phyloP scores from a whole-genome alignment of 225 moss, liverwort and hornwort species.

The Ulota crispa region DNA sequence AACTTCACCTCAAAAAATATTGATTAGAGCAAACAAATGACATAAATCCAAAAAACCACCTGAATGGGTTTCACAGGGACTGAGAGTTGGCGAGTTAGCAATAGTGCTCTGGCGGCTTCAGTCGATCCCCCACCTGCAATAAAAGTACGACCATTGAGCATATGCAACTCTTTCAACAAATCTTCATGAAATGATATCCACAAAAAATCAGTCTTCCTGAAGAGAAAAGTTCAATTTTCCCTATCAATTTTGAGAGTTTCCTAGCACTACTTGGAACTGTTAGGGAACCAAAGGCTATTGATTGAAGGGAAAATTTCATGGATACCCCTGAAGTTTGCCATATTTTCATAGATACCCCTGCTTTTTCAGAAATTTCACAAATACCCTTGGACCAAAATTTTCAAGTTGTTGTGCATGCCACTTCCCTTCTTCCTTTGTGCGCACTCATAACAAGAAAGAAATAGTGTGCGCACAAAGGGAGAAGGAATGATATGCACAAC shows the following conservation, averaged over 20 bases:
- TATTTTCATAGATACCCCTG: too few species aligned
- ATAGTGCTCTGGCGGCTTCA: slow-evolving; percentile 62
- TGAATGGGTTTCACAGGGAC: slow-evolving; percentile 71
- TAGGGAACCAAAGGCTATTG: not conserved
- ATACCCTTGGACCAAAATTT: too few species aligned
- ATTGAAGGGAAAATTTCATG: too few species aligned
- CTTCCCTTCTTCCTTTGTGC: too few species aligned
- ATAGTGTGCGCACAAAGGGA: too few species aligned
- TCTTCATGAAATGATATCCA: not conserved
- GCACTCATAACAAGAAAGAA: too few species aligned
- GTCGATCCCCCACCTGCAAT: slow-evolving; percentile 71
- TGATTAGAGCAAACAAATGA: not conserved
- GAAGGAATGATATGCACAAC: too few species aligned
- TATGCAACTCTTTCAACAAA: not conserved
- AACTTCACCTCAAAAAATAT: not conserved
- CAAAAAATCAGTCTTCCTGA: slow-evolving; percentile 6
- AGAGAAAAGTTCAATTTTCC: not conserved
- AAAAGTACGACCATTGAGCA: slow-evolving; percentile 14
- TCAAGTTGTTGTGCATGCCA: too few species aligned
- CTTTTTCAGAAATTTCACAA: too few species aligned
- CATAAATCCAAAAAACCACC: slow-evolving; percentile 31
- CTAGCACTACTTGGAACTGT: not conserved
- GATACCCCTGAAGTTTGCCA: too few species aligned
- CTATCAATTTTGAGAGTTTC: not conserved
- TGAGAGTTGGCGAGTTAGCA: slow-evolving; percentile 59